phyloP scores from a whole-genome alignment of 495 filamentous ascomycete species.

The Darksidea phi region DNA sequence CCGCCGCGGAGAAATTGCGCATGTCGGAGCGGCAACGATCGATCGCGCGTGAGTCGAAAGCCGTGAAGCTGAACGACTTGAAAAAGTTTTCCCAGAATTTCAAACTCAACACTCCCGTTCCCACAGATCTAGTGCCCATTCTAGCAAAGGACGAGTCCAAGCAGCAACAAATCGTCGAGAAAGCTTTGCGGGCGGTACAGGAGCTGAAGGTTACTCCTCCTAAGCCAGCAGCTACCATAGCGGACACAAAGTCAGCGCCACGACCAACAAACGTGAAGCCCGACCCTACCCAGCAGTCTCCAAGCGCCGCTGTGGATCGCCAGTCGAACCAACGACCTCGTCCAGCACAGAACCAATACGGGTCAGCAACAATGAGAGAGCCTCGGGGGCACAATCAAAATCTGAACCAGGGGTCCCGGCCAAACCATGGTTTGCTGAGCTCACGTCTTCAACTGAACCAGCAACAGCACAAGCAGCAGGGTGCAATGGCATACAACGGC shows the following conservation, averaged over 20 bases:
- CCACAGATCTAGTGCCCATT: conserved; percentile 87
- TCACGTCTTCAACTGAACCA: conserved; percentile 57
- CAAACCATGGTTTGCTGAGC: conserved; percentile 44
- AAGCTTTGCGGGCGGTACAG: conserved; percentile 51
- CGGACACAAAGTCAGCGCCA: conserved; percentile 31
- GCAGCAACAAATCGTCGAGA: conserved; percentile 88
- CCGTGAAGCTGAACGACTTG: conserved; percentile 85
- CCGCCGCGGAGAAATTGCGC: conserved; percentile 70
- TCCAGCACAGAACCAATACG: conserved; percentile 24
- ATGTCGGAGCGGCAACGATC: conserved; percentile 70
- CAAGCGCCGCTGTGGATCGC: conserved; percentile 42
- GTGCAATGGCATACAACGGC: conserved; percentile 14
- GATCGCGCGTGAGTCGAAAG: conserved; percentile 68
- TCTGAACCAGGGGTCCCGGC: conserved; percentile 39
- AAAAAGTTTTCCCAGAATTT: conserved; percentile 94
- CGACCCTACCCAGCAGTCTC: conserved; percentile 24
- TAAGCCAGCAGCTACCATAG: conserved; percentile 40
- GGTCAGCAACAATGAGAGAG: conserved; percentile 29
- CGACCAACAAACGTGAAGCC: conserved; percentile 33
- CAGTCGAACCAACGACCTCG: conserved; percentile 52
- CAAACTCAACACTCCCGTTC: conserved; percentile 88
- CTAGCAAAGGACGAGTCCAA: conserved; percentile 92
- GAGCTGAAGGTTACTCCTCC: conserved; percentile 57
- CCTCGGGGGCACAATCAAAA: conserved; percentile 44
- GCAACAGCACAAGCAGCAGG: conserved; percentile 52